phyloP scores from a whole-genome alignment of 352 stramenopile species.

The Paralagenidium karlingii region DNA sequence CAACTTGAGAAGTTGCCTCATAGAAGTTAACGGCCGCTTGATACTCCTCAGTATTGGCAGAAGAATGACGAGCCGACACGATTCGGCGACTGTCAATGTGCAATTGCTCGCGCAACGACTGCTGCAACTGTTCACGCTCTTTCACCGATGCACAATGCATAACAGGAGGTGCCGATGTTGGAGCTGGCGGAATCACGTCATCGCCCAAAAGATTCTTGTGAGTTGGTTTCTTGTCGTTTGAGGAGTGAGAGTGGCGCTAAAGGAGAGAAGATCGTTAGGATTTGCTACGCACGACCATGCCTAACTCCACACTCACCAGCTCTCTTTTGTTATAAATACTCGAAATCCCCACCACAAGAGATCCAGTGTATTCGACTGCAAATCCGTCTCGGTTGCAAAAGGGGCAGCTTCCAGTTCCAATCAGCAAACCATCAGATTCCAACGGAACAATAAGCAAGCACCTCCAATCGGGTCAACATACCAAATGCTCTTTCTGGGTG shows the following conservation, averaged over 20 bases:
- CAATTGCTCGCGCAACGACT: slow-evolving; percentile 55
- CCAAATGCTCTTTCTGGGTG: slow-evolving; percentile 17
- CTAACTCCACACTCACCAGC: background rate
- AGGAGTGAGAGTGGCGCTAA: background rate
- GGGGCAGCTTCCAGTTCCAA: slow-evolving; percentile 53
- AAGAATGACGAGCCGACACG: slow-evolving; percentile 10
- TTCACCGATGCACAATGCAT: slow-evolving; percentile 59
- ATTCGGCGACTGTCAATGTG: slow-evolving; percentile 40
- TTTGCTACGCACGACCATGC: too few relatives aligned
- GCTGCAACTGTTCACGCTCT: slow-evolving; percentile 56
- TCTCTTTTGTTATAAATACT: background rate
- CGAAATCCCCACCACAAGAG: background rate
- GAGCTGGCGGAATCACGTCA: slow-evolving; percentile 12
- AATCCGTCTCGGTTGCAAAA: slow-evolving; percentile 73
- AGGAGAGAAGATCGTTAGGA: background rate
- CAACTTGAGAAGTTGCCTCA: slow-evolving; percentile 11
- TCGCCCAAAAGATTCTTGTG: slow-evolving; percentile 1
- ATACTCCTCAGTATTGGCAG: background rate
- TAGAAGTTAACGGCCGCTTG: background rate
- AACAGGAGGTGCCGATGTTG: slow-evolving; percentile 5
- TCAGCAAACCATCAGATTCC: background rate
- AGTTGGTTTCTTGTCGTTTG: background rate
- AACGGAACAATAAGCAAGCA: background rate
- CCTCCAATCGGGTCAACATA: slow-evolving; percentile 4
- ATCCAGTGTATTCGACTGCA: slow-evolving; percentile 25